Evolutionary conservation across 192 early-diverging fungal species (phyloP).

Genomic region (Coemansia javaensis): DNA sequence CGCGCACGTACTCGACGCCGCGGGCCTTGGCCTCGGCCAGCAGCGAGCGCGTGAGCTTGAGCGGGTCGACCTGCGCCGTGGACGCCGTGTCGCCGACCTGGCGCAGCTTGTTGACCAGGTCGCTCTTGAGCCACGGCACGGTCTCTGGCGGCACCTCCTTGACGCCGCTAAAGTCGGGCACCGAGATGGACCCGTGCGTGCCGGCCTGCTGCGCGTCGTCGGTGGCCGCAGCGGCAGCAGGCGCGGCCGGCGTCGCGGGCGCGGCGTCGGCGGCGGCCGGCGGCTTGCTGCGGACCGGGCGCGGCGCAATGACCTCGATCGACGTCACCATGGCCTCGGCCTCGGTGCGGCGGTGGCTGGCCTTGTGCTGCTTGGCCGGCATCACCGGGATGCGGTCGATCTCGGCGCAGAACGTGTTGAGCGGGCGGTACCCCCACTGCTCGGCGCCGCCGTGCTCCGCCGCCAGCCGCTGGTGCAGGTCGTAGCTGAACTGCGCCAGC

Average conservation of each 20-base stretch:
- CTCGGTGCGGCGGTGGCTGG: conserved; percentile 24
- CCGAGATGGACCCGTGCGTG: conserved; percentile 41
- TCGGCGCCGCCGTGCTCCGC: conserved; percentile 28
- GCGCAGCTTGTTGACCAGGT: conserved; percentile 30
- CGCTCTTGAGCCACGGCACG: conserved; percentile 40
- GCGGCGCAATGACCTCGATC: conserved; percentile 44
- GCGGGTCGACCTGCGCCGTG: conserved; percentile 48
- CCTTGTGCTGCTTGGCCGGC: conserved; percentile 44
- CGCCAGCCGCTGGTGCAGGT: conserved; percentile 44
- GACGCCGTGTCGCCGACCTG: conserved; percentile 33
- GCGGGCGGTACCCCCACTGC: conserved; percentile 39
- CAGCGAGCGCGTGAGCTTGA: conserved; percentile 33
- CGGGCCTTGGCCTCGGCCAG: conserved; percentile 34
- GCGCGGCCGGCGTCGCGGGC: conserved; percentile 4
- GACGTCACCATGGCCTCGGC: conserved; percentile 40
- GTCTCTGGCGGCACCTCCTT: conserved; percentile 29
- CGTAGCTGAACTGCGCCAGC: conserved; percentile 49
- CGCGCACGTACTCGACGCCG: conserved; percentile 28
- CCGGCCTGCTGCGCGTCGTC: conserved; percentile 21
- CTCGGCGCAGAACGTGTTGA: conserved; percentile 44
- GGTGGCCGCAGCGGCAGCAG: background rate
- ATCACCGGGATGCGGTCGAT: conserved; percentile 43
- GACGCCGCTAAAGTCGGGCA: conserved; percentile 27
- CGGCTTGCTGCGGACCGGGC: conserved; percentile 7
- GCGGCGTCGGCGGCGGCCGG: conserved; percentile 10